Percentiles rank a stretch among this genome's conserved stretches.
phyloP scores from a whole-genome alignment of 331 rosid species.

The Quercus tomentella region DNA sequence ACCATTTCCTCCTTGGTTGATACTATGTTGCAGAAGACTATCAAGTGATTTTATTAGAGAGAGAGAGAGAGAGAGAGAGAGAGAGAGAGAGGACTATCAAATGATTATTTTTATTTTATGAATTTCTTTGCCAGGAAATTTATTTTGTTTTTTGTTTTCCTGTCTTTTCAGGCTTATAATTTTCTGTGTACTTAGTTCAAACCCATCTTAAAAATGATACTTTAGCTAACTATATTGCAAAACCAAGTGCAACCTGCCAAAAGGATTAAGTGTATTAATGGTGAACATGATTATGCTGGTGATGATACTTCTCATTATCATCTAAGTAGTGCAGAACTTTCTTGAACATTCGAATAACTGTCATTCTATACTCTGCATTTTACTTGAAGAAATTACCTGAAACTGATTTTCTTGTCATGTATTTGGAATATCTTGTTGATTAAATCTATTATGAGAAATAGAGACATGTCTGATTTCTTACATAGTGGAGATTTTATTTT shows the following conservation, averaged over 20 bases:
- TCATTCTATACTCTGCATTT: constrained; percentile 4
- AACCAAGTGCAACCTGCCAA: neutral
- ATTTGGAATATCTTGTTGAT: neutral
- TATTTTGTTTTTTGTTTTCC: neutral
- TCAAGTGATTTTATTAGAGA: neutral
- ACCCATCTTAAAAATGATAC: neutral
- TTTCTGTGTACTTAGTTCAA: neutral
- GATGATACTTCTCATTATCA: neutral
- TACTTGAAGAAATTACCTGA: neutral
- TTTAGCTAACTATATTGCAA: neutral
- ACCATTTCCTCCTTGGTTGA: neutral
- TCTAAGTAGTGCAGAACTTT: neutral
- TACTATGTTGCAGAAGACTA: neutral
- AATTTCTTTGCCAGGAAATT: neutral
- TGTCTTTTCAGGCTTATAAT: neutral
- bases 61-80: no score
- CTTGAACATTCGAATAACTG: neutral
- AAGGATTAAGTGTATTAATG: neutral
- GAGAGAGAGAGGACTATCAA: neutral
- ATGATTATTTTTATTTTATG: neutral
- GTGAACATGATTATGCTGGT: neutral
- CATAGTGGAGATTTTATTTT: constrained; percentile 10
- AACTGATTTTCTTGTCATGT: neutral
- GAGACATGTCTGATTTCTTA: constrained; percentile 3
- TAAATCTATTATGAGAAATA: constrained; percentile 1